phyloP scores from a whole-genome alignment of 257 asterid genomes.

The Schizonepeta tenuifolia region DNA sequence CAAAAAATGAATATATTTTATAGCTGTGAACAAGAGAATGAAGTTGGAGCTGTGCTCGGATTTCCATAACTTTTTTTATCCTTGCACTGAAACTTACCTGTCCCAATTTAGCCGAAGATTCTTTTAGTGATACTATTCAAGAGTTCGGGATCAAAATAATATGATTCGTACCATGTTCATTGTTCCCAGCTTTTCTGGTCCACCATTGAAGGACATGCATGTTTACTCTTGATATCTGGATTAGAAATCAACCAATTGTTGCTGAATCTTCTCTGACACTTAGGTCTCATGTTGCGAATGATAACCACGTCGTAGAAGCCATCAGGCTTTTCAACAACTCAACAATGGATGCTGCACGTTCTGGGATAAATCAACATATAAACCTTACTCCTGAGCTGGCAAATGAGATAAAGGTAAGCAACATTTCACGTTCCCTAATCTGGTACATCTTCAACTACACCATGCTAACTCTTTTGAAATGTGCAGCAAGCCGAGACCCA shows the following conservation, averaged over 20 bases:
- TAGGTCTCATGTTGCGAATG: constrained; percentile 83
- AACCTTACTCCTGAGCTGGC: constrained; percentile 88
- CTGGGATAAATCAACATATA: constrained; percentile 84
- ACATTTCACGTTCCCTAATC: neutral
- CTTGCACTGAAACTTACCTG: neutral
- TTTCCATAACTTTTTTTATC: neutral
- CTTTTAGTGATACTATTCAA: neutral
- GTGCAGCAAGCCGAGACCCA: constrained; percentile 91
- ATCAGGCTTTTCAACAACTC: constrained; percentile 80
- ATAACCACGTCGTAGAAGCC: constrained; percentile 88
- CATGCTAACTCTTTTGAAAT: constrained; percentile 23
- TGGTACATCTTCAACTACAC: neutral
- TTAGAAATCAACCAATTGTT: constrained; percentile 17
- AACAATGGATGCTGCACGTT: constrained; percentile 95
- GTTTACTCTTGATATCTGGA: constrained; percentile 1
- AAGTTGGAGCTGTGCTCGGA: neutral
- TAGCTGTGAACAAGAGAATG: neutral
- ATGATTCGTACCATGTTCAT: too few relatives aligned
- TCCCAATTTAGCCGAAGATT: neutral
- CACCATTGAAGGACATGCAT: neutral
- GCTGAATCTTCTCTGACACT: constrained; percentile 28
- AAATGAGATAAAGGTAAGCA: constrained; percentile 80
- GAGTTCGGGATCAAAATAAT: neutral
- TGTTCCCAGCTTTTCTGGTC: too few relatives aligned
- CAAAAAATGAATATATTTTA: neutral